These are phyloP conservation scores for Arthroderma sp. DNA, from an alignment of 2,329 filamentous ascomycete genomes.

Conservation along the genomic window DNA sequence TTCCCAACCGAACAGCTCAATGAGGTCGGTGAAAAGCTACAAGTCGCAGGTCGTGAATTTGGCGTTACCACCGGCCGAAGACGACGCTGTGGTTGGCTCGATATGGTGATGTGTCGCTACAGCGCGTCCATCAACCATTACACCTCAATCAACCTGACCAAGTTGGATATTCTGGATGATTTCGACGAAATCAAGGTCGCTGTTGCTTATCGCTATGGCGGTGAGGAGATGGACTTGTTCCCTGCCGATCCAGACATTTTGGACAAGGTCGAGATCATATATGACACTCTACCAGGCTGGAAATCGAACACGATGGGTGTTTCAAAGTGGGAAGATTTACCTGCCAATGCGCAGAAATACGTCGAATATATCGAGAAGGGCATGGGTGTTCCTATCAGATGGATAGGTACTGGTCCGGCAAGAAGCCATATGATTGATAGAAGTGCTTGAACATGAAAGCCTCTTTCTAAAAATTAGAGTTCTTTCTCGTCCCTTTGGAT, in stretches of 20 bases:
- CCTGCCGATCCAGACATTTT: constrained; percentile 43
- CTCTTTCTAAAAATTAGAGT: no score
- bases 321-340: constrained; percentile 44
- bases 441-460: not conserved
- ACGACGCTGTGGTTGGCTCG: constrained; percentile 52
- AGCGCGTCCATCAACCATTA: constrained; percentile 43
- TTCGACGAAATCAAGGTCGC: constrained; percentile 52
- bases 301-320: constrained; percentile 46
- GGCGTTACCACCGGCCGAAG: constrained; percentile 48
- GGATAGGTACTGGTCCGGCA: constrained; percentile 50
- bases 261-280: constrained; percentile 42
- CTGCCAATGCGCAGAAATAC: constrained; percentile 45
- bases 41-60: constrained; percentile 42
- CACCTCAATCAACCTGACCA: constrained; percentile 48
- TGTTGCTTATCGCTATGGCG: constrained; percentile 42
- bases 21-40: constrained; percentile 43
- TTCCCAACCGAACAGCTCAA: constrained; percentile 52
- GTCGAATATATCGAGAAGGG: constrained; percentile 48
- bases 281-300: constrained; percentile 49
- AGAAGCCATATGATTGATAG: constrained; percentile 50
- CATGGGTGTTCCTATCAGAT: constrained; percentile 46
- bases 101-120: constrained; percentile 51
- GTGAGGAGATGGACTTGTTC: constrained; percentile 40
- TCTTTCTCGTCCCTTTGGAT: no score
- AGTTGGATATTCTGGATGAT: constrained; percentile 51